Evolutionary conservation across 1,284 basidiomycete genomes (phyloP), one percentile per base, ranked within the genome.

Genomic region (Ceraceosorus guamensis): DNA sequence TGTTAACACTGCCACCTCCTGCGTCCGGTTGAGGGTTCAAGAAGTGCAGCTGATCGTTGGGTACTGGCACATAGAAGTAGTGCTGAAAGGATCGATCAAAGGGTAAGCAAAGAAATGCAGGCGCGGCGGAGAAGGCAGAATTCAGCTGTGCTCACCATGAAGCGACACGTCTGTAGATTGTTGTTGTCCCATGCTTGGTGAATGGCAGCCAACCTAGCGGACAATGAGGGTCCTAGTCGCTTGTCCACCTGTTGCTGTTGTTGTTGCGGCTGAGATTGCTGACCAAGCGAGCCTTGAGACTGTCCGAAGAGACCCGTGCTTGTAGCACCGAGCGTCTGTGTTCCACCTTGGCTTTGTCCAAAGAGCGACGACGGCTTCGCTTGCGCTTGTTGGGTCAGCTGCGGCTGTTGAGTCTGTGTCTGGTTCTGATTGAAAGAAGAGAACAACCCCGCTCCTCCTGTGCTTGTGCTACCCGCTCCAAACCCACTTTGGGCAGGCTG

Each of bases 61-160:
- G 53, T 6, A 57, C 16, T 10, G 67, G 63, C 52, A 70, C 71
- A 61, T 73, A 73, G 46, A 73, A 62, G 58, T 73, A 73, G 54
- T 18, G 46, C 52, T 57, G 30, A 13, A 31, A 33, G 6, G 13
- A 39, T 18, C 14, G 5, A 32, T 6, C 14, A 24, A 14, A 3
- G 33, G 48, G 4, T 11, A 3, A 7, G 13, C 16, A 32, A 33
- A 4, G 6, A 65, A 65, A 35, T 60, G 46, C 18, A 34, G 2
- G 32, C 48, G 16, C 43, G 43, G 45, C n/a, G 14, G 54, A 11
- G 24, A 13, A 4, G 49, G 46, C n/a, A 37, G 4, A 18, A 30
- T 16, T 16, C n/a, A n/a, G n/a, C n/a, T n/a, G 32, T 24, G 31
- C 56, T 47, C 34, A 61, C 59, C 46, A 63, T 63, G 55, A 75